phyloP scores from a whole-genome alignment of 768 basidiomycete genomes.

The Kockovaella imperatae region DNA sequence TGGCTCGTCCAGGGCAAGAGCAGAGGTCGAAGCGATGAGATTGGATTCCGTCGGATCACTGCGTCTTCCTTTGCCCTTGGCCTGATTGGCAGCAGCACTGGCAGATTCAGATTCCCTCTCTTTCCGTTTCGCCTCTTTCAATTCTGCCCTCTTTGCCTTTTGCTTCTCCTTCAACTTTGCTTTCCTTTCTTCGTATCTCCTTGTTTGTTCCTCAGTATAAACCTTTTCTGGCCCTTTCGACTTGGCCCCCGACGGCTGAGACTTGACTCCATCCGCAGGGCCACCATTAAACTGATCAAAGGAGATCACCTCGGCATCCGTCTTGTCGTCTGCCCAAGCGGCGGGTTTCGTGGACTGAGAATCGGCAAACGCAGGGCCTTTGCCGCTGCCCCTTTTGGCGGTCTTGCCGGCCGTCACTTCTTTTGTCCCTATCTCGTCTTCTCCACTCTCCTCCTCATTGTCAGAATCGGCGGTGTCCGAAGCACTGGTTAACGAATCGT shows the following conservation, averaged over 20 bases:
- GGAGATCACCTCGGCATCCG: background rate
- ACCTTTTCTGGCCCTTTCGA: slow-evolving; percentile 10
- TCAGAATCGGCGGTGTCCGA: slow-evolving; percentile 7
- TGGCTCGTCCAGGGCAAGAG: slow-evolving; percentile 8
- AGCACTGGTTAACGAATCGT: background rate
- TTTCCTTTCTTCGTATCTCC: slow-evolving; percentile 14
- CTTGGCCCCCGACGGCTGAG: no score
- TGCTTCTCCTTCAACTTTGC: slow-evolving; percentile 13
- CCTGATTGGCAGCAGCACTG: background rate
- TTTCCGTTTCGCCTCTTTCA: slow-evolving; percentile 10
- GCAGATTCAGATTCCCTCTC: slow-evolving; percentile 2
- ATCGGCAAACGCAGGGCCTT: background rate
- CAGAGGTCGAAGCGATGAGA: slow-evolving; percentile 15
- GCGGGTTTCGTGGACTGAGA: background rate
- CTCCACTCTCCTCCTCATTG: slow-evolving; percentile 6
- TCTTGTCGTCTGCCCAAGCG: slow-evolving; percentile 6
- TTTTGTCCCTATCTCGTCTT: background rate
- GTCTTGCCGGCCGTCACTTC: background rate
- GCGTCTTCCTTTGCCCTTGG: no score
- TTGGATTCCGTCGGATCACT: no score
- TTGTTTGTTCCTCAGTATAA: slow-evolving; percentile 23
- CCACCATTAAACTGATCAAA: slow-evolving; percentile 16
- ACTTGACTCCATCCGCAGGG: slow-evolving; percentile 4
- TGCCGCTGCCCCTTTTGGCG: no score
- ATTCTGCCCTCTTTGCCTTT: slow-evolving; percentile 16